Conservation (phyloP, 768 basidiomycete species). For the Hortiboletus campestris region DNA sequence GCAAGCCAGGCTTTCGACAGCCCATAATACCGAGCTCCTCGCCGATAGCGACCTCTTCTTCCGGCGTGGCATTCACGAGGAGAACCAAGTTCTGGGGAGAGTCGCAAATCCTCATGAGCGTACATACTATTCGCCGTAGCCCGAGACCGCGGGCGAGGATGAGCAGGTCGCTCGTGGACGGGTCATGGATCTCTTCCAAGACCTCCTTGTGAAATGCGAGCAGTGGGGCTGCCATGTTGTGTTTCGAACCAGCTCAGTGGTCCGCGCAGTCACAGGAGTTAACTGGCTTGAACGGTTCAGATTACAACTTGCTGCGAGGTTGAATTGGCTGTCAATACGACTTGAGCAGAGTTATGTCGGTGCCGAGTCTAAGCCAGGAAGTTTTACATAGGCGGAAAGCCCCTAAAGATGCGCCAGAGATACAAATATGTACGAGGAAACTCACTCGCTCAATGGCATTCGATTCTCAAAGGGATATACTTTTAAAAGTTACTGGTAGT, state of each 20-base stretch:
- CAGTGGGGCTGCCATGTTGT: slow-evolving; percentile 30
- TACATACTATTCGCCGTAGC: slow-evolving; percentile 77
- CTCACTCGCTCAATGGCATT: too few species aligned
- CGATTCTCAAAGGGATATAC: not conserved
- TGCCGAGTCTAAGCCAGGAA: too few species aligned
- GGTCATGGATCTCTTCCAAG: slow-evolving; percentile 69
- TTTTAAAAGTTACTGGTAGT: not conserved
- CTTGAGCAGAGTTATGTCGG: too few species aligned
- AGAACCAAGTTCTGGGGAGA: slow-evolving; percentile 79
- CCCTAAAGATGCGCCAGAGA: not conserved
- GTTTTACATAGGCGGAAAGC: slow-evolving; percentile 1
- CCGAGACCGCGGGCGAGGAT: slow-evolving; percentile 91
- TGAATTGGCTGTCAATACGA: not conserved
- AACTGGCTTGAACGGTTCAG: not conserved
- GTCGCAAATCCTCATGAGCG: slow-evolving; percentile 91
- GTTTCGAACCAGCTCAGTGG: not conserved
- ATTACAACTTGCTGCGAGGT: not conserved
- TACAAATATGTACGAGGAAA: not conserved
- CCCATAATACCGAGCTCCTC: slow-evolving; percentile 94
- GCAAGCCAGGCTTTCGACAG: slow-evolving; percentile 80
- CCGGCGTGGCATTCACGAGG: slow-evolving; percentile 77
- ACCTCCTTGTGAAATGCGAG: slow-evolving; percentile 70
- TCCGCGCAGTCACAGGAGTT: not conserved
- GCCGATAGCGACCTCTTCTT: slow-evolving; percentile 89
- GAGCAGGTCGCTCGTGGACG: slow-evolving; percentile 67